These are phyloP conservation scores for Candida sithepensis DNA, from an alignment of 805 yeast genomes.

Conservation along the genomic window DNA sequence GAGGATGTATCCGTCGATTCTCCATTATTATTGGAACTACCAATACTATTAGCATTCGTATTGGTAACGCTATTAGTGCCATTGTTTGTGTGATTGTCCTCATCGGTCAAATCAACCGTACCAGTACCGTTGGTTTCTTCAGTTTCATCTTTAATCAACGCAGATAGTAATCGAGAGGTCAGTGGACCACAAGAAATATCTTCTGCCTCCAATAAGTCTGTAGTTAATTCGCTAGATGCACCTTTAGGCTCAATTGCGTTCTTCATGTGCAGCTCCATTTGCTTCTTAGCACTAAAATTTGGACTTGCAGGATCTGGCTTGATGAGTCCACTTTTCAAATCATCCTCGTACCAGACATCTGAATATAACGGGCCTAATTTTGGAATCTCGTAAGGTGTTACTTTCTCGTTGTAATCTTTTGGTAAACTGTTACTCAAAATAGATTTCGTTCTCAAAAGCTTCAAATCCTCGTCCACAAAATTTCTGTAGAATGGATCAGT, in stretches of 20 bases:
- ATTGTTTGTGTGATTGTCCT: conserved; percentile 1
- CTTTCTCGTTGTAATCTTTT: conserved; percentile 57
- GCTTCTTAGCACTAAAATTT: conserved; percentile 17
- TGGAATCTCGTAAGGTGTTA: conserved; percentile 76
- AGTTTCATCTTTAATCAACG: conserved; percentile 53
- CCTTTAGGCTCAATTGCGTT: conserved; percentile 48
- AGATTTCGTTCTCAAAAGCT: conserved; percentile 60
- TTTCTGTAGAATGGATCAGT: conserved; percentile 82
- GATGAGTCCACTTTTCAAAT: conserved; percentile 35
- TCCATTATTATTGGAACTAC: neutral
- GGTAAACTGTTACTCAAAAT: conserved; percentile 49
- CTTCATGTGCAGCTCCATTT: conserved; percentile 21
- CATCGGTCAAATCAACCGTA: conserved; percentile 9
- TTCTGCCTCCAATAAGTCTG: conserved; percentile 64
- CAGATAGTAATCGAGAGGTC: conserved; percentile 77
- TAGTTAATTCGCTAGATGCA: conserved; percentile 52
- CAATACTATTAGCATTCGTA: conserved; percentile 12
- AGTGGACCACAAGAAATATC: conserved; percentile 88
- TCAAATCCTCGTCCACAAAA: conserved; percentile 76
- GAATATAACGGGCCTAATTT: conserved; percentile 79
- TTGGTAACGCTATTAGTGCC: conserved; percentile 7
- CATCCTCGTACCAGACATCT: conserved; percentile 86
- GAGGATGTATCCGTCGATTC: conserved; percentile 2
- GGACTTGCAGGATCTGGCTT: conserved; percentile 11
- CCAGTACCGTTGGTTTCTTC: conserved; percentile 16